Evolutionary conservation across 108 stramenopile genomes (phyloP).

Genomic region (Mayamaea pseudoterrestris): DNA sequence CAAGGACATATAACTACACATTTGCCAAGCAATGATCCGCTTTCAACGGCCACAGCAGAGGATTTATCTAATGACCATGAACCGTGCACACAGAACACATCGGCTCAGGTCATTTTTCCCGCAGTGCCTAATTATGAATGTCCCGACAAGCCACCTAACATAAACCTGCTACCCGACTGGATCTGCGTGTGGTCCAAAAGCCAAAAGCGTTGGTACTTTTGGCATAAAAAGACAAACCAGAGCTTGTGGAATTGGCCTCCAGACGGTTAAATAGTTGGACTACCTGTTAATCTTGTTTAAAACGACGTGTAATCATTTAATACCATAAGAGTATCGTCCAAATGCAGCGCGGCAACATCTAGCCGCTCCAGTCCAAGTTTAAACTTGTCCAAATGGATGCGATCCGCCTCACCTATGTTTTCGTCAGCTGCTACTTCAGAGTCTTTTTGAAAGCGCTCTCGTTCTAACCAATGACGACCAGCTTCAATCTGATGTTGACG

Average conservation of each 20-base stretch:
- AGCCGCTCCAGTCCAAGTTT: conserved; percentile 68
- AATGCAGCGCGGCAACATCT: conserved; percentile 45
- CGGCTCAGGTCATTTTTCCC: not conserved
- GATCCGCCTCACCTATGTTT: conserved; percentile 60
- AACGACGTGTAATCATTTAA: conserved; percentile 25
- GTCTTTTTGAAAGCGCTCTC: conserved; percentile 51
- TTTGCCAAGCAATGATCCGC: not conserved
- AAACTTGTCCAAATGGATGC: conserved; percentile 47
- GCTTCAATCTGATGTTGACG: conserved; percentile 73
- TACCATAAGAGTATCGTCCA: conserved; percentile 75
- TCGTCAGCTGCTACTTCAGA: conserved; percentile 49
- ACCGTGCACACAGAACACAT: not conserved
- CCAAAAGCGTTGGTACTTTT: conserved; percentile 76
- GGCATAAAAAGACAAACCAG: conserved; percentile 53
- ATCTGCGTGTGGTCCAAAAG: conserved; percentile 68
- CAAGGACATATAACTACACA: not conserved
- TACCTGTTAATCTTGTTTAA: too few species aligned
- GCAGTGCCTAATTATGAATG: not conserved
- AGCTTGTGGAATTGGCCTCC: conserved; percentile 70
- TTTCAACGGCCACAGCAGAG: too few species aligned
- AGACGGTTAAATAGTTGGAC: too few species aligned
- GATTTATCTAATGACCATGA: not conserved
- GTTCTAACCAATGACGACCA: conserved; percentile 74
- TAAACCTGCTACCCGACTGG: conserved; percentile 61
- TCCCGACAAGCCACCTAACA: conserved; percentile 46